Conservation (phyloP, 2,329 filamentous ascomycete genomes). For the Pseudogymnoascus sp. region DNA sequence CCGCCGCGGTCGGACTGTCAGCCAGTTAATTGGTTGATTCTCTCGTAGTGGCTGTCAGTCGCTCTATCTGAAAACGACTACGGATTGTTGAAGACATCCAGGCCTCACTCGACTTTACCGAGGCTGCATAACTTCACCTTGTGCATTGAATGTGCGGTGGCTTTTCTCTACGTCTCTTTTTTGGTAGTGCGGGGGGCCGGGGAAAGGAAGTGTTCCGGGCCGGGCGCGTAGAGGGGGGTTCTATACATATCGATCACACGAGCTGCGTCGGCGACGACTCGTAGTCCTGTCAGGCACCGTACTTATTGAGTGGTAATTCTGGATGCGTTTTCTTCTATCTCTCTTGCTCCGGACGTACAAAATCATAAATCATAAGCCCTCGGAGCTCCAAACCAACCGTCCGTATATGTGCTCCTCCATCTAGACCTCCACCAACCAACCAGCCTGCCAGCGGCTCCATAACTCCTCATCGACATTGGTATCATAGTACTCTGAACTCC, state of each 20-base stretch:
- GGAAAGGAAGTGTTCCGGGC: not conserved
- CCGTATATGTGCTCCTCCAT: not conserved
- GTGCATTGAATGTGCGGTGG: not conserved
- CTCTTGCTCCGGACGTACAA: not conserved
- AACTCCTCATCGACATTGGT: constrained; percentile 5
- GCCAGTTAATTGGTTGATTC: not conserved
- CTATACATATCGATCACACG: not conserved
- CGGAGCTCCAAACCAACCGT: not conserved
- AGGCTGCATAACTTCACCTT: not conserved
- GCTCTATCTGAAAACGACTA: not conserved
- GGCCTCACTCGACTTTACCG: not conserved
- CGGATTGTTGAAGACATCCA: not conserved
- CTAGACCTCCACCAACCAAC: not conserved
- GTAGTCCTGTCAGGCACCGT: no score
- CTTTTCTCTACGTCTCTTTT: not conserved
- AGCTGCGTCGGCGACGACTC: not conserved
- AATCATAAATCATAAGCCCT: constrained; percentile 1
- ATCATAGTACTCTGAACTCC: constrained; percentile 1
- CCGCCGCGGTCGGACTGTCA: not conserved
- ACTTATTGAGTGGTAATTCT: not conserved
- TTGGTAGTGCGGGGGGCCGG: not conserved
- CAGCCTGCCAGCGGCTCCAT: not conserved
- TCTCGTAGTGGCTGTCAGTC: not conserved
- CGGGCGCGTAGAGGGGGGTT: not conserved
- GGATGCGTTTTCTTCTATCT: not conserved